Evolutionary conservation across 1,284 basidiomycete species (phyloP), one percentile per base, ranked within the genome.

Genomic region (Ceratobasidium sp.): DNA sequence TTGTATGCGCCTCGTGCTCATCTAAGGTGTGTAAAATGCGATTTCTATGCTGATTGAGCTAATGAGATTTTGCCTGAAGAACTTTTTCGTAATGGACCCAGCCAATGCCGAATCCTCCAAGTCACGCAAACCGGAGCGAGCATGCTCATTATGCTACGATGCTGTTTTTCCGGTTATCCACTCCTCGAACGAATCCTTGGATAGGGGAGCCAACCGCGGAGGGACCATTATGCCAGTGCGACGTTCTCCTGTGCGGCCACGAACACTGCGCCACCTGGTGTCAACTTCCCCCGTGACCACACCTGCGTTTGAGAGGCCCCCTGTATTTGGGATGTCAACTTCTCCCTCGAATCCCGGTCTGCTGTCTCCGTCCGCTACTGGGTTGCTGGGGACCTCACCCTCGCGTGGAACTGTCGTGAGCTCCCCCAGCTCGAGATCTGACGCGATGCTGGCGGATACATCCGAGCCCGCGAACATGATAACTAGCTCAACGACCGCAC

Each of bases 1-100:
- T 94, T 74, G 89, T 96, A 3, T 97, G 95, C 78, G 87, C 87
- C 34, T 77, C 79, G 1, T 97, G 95, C 79, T 94, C 92, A n/a
- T 85, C 83, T 20, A 85, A 86, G 80, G 93, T 25, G 20, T 17
- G 22, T 31, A 40, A 22, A 13, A 17, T 12, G 29, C 10, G 31
- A 3, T 29, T 29, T 15, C 3, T 38, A 31, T 13, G 25, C 65
- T 31, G 31, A 68, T 68, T 27, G 10, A 42, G 1, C 53, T 29
- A 6, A 32, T 34, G 20, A 47, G 12, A 15, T 10, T 43, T 7
- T n/a, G 17, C 15, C 2, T 32, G 15, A 71, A 93, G 92, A 92
- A 88, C 0, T 94, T 93, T 78, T 90, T 88, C 77, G 88, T 93
- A 67, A 76, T 86, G 1, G 88, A 90, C 72, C 77, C 84, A 43